Conservation (phyloP, 139 green algal genomes). For the Ulvella scutata region DNA sequence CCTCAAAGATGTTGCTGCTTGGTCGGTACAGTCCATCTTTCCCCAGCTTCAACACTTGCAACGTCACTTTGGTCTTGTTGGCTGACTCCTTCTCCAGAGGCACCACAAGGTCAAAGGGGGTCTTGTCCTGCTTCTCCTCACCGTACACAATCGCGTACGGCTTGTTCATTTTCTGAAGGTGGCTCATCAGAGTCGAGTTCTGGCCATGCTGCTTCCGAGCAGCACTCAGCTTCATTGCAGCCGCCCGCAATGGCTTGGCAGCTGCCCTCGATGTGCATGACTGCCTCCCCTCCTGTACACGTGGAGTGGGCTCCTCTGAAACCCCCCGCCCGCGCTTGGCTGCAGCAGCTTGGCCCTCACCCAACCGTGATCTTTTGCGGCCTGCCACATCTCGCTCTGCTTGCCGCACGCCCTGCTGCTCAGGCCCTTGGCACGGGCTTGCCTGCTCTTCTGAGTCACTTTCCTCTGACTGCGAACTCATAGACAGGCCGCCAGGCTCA, state of each 20-base stretch:
- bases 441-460: not conserved
- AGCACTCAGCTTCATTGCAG: not conserved
- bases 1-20: not conserved
- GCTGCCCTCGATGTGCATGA: not conserved
- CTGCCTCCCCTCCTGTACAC: too few species aligned
- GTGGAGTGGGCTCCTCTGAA: too few species aligned
- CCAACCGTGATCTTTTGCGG: not conserved
- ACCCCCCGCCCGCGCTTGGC: not conserved
- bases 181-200: not conserved
- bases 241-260: not conserved
- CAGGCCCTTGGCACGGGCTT: not conserved
- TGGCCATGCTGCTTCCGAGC: not conserved
- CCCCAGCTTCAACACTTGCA: not conserved
- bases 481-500: not conserved
- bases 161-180: not conserved
- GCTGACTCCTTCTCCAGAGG: not conserved
- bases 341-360: not conserved
- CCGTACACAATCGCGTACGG: not conserved
- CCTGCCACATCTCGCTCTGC: not conserved
- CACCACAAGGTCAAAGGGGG: not conserved
- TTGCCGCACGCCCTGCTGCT: not conserved
- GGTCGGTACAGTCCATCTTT: not conserved
- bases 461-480: not conserved
- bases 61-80: not conserved
- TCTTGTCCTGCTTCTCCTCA: not conserved